phyloP scores from a whole-genome alignment of 805 yeast species.

The Schizosaccharomyces osmophilus region DNA sequence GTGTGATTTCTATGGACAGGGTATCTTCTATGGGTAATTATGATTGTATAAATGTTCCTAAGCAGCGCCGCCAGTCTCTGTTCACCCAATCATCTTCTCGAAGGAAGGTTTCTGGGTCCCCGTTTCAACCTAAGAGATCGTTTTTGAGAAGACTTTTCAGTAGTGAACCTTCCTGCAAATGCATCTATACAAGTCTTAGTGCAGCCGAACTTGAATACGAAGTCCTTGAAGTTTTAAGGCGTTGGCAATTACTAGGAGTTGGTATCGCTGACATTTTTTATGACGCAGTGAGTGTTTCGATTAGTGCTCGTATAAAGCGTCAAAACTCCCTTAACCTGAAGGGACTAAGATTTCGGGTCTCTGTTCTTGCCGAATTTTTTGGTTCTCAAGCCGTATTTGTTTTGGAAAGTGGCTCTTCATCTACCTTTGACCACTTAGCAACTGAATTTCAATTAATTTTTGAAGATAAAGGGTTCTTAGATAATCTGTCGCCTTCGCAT shows the following conservation, averaged over 20 bases:
- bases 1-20: background rate
- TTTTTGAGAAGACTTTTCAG: background rate
- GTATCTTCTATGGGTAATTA: background rate
- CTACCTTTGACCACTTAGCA: background rate
- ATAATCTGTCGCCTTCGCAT: background rate
- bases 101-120: background rate
- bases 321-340: background rate
- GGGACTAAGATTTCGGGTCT: background rate
- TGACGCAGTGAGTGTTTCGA: background rate
- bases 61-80: background rate
- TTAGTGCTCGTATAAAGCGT: background rate
- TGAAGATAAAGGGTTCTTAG: background rate
- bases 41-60: background rate
- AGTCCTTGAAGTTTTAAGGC: background rate
- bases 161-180: background rate
- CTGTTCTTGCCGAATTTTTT: background rate
- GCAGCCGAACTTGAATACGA: background rate
- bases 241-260: constrained; percentile 1
- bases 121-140: background rate
- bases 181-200: background rate
- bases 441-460: background rate
- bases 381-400: background rate
- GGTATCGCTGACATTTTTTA: background rate
- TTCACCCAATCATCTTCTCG: background rate
- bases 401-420: background rate